Conservation (phyloP, 345 rosid genomes). For the Linum lewisii region DNA sequence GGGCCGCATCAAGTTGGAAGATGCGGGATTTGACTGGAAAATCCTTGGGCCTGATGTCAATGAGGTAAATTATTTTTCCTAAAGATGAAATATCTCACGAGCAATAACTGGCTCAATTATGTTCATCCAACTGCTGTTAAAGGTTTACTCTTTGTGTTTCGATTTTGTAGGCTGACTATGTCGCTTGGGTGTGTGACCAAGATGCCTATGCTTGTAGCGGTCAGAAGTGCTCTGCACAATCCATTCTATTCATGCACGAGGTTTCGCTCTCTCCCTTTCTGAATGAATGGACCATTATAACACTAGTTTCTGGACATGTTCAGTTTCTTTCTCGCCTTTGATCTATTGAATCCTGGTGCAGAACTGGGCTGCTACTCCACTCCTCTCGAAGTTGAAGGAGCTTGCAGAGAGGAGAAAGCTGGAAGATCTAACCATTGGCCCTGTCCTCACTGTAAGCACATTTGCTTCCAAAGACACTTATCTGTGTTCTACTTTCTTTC, state of each 20-base stretch:
- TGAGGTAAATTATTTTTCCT: constrained; percentile 41
- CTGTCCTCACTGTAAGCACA: constrained; percentile 84
- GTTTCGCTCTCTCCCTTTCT: constrained; percentile 28
- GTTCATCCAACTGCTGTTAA: constrained; percentile 5
- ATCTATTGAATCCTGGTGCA: constrained; percentile 18
- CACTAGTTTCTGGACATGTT: neutral
- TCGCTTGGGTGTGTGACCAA: constrained; percentile 98
- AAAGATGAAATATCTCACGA: neutral
- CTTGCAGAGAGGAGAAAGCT: constrained; percentile 85
- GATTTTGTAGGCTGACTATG: constrained; percentile 67
- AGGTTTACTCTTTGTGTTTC: constrained; percentile 9
- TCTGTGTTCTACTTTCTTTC: neutral
- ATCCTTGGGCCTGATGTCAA: constrained; percentile 91
- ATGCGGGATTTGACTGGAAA: constrained; percentile 99
- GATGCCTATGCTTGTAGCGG: constrained; percentile 99
- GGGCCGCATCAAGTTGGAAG: constrained; percentile 88
- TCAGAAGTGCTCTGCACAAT: constrained; percentile 97
- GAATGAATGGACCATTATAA: neutral
- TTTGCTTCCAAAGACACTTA: neutral
- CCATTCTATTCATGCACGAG: constrained; percentile 92
- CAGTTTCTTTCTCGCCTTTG: neutral
- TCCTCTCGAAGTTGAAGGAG: constrained; percentile 57
- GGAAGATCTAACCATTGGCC: constrained; percentile 85
- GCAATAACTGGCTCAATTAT: neutral
- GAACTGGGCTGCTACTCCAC: constrained; percentile 72